These are phyloP conservation scores for Penicillium hordei DNA, from an alignment of 2,329 filamentous ascomycete species.

Conservation along the genomic window DNA sequence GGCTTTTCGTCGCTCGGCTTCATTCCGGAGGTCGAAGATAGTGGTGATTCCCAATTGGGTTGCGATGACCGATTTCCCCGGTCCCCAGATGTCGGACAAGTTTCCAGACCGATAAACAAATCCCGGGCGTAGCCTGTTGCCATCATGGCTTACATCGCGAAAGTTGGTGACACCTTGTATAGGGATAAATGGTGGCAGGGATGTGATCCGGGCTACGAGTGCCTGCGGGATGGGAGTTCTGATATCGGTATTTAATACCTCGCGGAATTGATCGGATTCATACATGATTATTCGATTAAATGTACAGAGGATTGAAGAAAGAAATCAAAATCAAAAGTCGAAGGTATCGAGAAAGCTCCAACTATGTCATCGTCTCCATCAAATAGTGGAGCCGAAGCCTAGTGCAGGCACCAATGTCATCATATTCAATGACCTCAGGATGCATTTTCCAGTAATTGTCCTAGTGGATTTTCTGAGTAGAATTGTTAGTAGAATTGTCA, in stretches of 20 bases:
- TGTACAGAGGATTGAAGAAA: background rate
- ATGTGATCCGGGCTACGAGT: constrained; percentile 24
- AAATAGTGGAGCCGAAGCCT: constrained; percentile 1
- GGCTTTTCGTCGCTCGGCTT: constrained; percentile 42
- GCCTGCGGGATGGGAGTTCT: constrained; percentile 22
- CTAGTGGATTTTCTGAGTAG: too few relatives aligned
- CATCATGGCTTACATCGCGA: constrained; percentile 27
- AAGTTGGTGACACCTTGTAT: constrained; percentile 32
- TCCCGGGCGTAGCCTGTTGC: constrained; percentile 47
- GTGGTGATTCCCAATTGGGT: constrained; percentile 58
- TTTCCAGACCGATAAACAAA: constrained; percentile 69
- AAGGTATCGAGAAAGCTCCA: background rate
- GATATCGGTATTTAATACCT: constrained; percentile 28
- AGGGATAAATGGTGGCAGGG: constrained; percentile 27
- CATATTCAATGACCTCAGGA: background rate
- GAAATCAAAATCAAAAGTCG: background rate
- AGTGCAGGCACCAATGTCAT: constrained; percentile 8
- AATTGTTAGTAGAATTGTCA: background rate
- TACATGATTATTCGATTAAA: constrained; percentile 15
- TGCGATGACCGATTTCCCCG: constrained; percentile 54
- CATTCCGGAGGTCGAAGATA: constrained; percentile 68
- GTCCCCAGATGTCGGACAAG: constrained; percentile 56
- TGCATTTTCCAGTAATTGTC: background rate
- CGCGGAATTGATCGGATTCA: constrained; percentile 17
- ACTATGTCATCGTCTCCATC: constrained; percentile 7